Base-by-base conservation (phyloP, 257 asterid genomes). In the Mitragyna speciosa region DNA sequence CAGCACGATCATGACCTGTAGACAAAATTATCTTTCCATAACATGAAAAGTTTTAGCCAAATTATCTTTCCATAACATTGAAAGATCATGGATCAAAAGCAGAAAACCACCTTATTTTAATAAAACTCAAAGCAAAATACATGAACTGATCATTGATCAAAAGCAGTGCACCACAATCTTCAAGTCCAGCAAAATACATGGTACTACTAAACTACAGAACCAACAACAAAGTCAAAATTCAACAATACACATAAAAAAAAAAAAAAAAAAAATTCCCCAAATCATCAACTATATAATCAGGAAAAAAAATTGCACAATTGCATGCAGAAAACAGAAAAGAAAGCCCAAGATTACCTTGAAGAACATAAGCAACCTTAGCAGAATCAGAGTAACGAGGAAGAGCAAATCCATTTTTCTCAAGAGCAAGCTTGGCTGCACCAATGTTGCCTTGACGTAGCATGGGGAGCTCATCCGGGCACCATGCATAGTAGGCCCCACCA, bases 381-480 rank as follows among this genome's bases (percentile, higher is more conserved):
- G 94, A 92, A 84, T 92, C 94, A 45, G 91, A 91, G 86, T 89
- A 92, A 41, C 82, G 78, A 9, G 96, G 97, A 52, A 87, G 67
- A 20, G 96, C 94, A 30, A 89, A 82, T 0, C 92, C 96, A 70
- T 87, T 81, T 85, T 91, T 90, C 72, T 87, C 89, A 3, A 92
- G 90, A 54, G 80, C 85, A 74, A 92, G 93, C 76, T 92, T 92
- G 5, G 90, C 87, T 6, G 94, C 97, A 30, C 96, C 96, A 49
- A 91, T 88, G 81, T 92, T 92, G 19, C 96, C 94, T 76, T 87
- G 59, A 0, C 79, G 81, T n/a, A 88, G 86, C 94, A 91, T 92
- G 0, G 94, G 92, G 9, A 93, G 88, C 0, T 93, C 95, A 31
- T 85, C 68, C 0, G 97, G 97, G 68, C 92, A 89, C 97, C 97